Percentiles rank a stretch among this genome's conserved stretches.
phyloP scores from a whole-genome alignment of 2,329 filamentous ascomycete species.

The Rhynchosporium agropyri region DNA sequence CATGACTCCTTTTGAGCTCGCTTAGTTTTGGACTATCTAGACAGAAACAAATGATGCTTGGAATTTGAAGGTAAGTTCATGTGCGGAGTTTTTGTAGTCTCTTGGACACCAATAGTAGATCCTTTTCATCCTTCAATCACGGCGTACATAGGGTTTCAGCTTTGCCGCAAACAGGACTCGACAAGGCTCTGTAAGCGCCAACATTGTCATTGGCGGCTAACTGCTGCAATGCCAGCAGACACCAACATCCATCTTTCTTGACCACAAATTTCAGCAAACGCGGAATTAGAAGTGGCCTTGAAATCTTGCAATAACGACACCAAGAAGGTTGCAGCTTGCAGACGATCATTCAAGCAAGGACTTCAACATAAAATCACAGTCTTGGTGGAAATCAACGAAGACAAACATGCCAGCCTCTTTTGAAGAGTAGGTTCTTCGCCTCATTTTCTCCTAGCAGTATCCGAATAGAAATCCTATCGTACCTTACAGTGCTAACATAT shows the following conservation, averaged over 20 bases:
- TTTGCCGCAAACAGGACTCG: neutral
- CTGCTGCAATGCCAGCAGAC: constrained; percentile 14
- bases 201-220: neutral
- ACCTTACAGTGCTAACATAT: neutral
- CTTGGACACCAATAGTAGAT: no score
- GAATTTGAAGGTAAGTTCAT: neutral
- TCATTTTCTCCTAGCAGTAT: no score
- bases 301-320: neutral
- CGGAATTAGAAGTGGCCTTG: neutral
- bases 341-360: neutral
- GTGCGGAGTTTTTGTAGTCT: neutral
- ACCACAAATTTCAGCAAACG: no score
- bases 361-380: neutral
- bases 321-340: neutral
- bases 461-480: neutral
- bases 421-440: constrained; percentile 20
- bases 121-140: neutral
- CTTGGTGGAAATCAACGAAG: neutral
- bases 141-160: neutral
- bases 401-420: constrained; percentile 28
- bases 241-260: neutral
- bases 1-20: neutral
- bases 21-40: no score
- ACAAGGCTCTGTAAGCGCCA: neutral
- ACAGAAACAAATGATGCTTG: no score